A percentile compares a stretch with the other conserved stretches of the same genome.
Conservation (phyloP, 495 filamentous ascomycete species). For the Thozetella sp. region DNA sequence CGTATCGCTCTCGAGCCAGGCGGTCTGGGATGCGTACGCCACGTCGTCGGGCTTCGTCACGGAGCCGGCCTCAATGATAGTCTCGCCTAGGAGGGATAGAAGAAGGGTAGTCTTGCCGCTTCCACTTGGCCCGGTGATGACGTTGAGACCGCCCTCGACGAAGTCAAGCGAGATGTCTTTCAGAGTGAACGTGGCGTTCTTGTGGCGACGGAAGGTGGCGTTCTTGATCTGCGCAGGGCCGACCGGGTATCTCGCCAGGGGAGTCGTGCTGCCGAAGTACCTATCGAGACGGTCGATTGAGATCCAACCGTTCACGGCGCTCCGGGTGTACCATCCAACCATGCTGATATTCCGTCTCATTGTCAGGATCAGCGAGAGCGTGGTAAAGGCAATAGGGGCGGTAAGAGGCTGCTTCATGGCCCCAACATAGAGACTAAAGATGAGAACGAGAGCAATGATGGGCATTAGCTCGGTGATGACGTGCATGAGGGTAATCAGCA, state of each 20-base stretch:
- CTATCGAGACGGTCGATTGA: conserved; percentile 46
- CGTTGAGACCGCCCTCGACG: conserved; percentile 50
- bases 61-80: conserved; percentile 37
- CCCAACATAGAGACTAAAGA: conserved; percentile 41
- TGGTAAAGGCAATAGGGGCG: conserved; percentile 49
- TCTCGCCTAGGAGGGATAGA: conserved; percentile 63
- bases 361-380: conserved; percentile 41
- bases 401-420: conserved; percentile 41
- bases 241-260: conserved; percentile 37
- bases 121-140: conserved; percentile 55
- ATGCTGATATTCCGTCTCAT: conserved; percentile 42
- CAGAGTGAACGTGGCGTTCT: conserved; percentile 44
- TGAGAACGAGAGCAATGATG: conserved; percentile 41
- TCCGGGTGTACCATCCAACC: conserved; percentile 36
- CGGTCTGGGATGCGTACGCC: conserved; percentile 52
- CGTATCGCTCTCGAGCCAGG: conserved; percentile 60
- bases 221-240: conserved; percentile 39
- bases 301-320: conserved; percentile 38
- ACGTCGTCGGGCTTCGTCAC: conserved; percentile 51
- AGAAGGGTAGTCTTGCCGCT: conserved; percentile 68
- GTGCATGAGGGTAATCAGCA: conserved; percentile 30
- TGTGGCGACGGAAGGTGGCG: conserved; percentile 44
- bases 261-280: conserved; percentile 41
- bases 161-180: conserved; percentile 49
- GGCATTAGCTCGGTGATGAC: conserved; percentile 39